These are phyloP conservation scores for Cyphellophora attinorum DNA, from an alignment of 2,329 filamentous ascomycete species.

Conservation along the genomic window DNA sequence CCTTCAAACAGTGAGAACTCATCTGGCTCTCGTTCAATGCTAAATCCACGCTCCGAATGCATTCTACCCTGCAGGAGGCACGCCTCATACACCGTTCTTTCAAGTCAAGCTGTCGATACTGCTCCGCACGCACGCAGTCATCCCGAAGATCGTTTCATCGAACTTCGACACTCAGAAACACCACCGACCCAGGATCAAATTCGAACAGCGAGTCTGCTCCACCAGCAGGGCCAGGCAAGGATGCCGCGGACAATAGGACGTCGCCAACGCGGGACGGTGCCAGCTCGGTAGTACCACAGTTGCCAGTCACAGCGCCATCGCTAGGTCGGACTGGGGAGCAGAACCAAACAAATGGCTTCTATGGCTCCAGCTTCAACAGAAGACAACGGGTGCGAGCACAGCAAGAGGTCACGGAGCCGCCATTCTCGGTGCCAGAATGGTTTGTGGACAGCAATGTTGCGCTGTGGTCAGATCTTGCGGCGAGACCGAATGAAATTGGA, in stretches of 20 bases:
- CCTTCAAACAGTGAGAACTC: too few species aligned
- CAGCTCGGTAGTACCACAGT: too few species aligned
- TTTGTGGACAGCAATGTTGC: slow-evolving; percentile 12
- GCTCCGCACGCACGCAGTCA: slow-evolving; percentile 8
- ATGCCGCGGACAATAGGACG: neutral
- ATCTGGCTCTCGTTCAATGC: slow-evolving; percentile 1
- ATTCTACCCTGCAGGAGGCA: slow-evolving; percentile 16
- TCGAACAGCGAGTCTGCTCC: too few species aligned
- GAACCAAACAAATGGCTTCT: too few species aligned
- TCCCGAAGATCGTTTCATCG: slow-evolving; percentile 9
- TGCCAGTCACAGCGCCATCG: too few species aligned
- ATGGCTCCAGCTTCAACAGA: neutral
- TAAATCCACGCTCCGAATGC: slow-evolving; percentile 12
- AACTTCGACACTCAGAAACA: slow-evolving; percentile 5
- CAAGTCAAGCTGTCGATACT: slow-evolving; percentile 10
- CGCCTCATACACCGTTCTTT: slow-evolving; percentile 13
- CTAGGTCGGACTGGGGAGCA: too few species aligned
- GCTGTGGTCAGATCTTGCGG: too few species aligned
- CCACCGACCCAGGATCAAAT: slow-evolving; percentile 8
- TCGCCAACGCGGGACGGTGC: too few species aligned
- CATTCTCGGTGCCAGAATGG: slow-evolving; percentile 12
- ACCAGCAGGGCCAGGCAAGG: too few species aligned
- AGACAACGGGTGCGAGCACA: slow-evolving; percentile 1
- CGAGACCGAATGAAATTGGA: too few species aligned
- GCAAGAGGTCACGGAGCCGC: slow-evolving; percentile 5